Evolutionary conservation across 306 rosid species (phyloP).

Genomic region (Hylodesmum podocarpum): DNA sequence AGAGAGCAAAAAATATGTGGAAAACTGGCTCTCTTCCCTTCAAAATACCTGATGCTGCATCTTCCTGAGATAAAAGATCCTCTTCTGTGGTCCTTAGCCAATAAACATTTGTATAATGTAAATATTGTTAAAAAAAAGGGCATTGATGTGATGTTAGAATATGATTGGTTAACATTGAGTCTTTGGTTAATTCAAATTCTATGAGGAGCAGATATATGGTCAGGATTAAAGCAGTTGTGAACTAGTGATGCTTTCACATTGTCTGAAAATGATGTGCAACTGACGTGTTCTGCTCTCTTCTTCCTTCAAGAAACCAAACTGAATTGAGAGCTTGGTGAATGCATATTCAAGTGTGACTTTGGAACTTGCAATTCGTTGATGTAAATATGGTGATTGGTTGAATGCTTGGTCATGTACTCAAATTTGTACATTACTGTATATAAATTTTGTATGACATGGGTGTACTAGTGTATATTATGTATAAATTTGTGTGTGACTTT

Average conservation of each 20-base stretch:
- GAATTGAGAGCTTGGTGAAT: conserved; percentile 10
- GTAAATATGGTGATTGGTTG: conserved; percentile 40
- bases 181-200: conserved; percentile 22
- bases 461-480: neutral
- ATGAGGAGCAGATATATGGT: conserved; percentile 33
- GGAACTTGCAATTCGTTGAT: conserved; percentile 53
- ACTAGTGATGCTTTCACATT: conserved; percentile 6
- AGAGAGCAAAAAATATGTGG: conserved; percentile 80
- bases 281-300: conserved; percentile 23
- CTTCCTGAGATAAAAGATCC: conserved; percentile 19
- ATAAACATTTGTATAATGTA: conserved; percentile 35
- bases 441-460: conserved; percentile 34
- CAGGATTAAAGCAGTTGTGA: conserved; percentile 34
- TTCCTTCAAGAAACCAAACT: conserved; percentile 3
- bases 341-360: conserved; percentile 35
- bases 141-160: conserved; percentile 31
- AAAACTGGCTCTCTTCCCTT: conserved; percentile 80
- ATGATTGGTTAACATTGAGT: conserved; percentile 29
- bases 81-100: conserved; percentile 18
- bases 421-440: conserved; percentile 41
- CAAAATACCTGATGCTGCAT: conserved; percentile 54
- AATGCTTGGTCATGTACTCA: conserved; percentile 31
- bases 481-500: neutral
- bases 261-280: conserved; percentile 21
- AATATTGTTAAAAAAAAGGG: conserved; percentile 20